Percentiles rank a stretch among this genome's conserved stretches.
phyloP scores from a whole-genome alignment of 2,329 filamentous ascomycete species.

The Aspergillus sojae region DNA sequence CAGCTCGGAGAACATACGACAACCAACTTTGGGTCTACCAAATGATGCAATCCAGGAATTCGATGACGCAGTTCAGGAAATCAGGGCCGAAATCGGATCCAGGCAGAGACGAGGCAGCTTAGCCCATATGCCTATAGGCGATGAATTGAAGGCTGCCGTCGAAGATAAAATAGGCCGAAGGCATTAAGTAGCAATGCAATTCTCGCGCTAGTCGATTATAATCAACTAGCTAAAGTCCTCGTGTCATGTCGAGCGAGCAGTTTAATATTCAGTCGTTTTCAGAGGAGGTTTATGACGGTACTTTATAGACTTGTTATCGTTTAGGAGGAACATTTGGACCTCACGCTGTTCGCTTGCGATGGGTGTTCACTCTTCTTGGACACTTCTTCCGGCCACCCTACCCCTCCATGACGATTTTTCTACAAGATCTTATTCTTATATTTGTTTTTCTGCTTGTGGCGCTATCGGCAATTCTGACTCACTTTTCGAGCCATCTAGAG shows the following conservation, averaged over 20 bases:
- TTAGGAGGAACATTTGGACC: not conserved
- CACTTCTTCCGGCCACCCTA: not conserved
- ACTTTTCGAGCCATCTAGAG: not conserved
- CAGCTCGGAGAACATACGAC: conserved; percentile 62
- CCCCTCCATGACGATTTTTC: not conserved
- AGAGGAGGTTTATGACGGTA: not conserved
- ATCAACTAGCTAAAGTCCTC: not conserved
- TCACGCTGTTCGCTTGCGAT: not conserved
- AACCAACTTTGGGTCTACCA: conserved; percentile 76
- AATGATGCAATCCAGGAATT: conserved; percentile 75
- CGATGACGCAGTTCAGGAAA: conserved; percentile 75
- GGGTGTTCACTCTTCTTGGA: not conserved
- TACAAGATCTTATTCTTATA: not conserved
- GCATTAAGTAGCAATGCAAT: conserved; percentile 31
- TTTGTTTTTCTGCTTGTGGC: not conserved
- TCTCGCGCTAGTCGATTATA: not conserved
- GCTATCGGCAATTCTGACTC: not conserved
- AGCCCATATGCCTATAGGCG: conserved; percentile 48
- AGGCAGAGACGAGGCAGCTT: conserved; percentile 51
- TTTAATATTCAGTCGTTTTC: not conserved
- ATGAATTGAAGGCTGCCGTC: conserved; percentile 56
- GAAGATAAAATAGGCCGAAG: conserved; percentile 55
- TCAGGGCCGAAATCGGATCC: conserved; percentile 71
- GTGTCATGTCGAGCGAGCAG: not conserved
- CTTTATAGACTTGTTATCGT: not conserved